Evolutionary conservation across 306 rosid species (phyloP).

Genomic region (Canavalia gladiata): DNA sequence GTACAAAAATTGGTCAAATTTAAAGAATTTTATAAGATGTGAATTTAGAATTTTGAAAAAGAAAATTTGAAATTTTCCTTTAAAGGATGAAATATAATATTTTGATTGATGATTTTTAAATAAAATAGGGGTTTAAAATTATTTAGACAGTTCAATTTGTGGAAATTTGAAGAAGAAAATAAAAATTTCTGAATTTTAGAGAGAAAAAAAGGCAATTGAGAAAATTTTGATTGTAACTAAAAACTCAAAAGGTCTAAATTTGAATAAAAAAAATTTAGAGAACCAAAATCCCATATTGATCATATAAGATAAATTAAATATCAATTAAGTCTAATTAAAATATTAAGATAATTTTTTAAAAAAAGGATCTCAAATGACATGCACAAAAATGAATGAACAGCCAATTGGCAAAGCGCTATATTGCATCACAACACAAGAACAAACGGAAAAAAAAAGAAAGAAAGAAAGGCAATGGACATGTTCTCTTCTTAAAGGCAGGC

Average conservation of each 20-base stretch:
- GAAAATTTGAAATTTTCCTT: background rate
- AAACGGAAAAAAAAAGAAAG: slow-evolving; percentile 16
- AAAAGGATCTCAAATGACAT: background rate
- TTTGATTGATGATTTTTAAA: background rate
- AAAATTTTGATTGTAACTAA: background rate
- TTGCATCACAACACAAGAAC: slow-evolving; percentile 43
- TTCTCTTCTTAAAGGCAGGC: slow-evolving; percentile 33
- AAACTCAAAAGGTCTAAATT: background rate
- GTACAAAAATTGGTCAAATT: background rate
- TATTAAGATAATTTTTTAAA: background rate
- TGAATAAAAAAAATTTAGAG: background rate
- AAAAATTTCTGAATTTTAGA: background rate
- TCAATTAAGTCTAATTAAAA: background rate
- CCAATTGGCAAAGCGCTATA: background rate
- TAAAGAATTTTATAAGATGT: background rate
- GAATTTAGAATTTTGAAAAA: background rate
- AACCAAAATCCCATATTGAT: background rate
- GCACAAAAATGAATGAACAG: background rate
- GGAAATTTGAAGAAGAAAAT: background rate
- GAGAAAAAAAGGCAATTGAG: background rate
- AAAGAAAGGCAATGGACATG: slow-evolving; percentile 39
- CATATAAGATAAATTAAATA: too few relatives aligned
- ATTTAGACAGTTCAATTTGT: background rate
- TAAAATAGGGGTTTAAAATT: background rate
- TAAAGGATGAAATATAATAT: background rate